Base-by-base conservation (phyloP, 164 flowering plant genomes). In the Hamamelis virginiana region DNA sequence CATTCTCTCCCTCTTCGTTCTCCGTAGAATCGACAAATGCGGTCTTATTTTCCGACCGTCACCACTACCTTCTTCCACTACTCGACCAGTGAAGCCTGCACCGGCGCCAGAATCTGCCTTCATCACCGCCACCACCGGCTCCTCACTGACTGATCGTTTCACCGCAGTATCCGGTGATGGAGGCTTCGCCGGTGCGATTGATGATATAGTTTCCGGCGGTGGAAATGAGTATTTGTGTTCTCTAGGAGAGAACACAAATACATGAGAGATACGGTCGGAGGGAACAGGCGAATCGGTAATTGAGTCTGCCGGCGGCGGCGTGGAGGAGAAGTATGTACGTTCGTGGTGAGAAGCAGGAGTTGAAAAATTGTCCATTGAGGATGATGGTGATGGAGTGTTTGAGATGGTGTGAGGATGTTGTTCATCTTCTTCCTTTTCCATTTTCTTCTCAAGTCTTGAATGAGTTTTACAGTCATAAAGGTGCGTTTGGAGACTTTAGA, bases 21-120 rank as follows among this genome's bases (percentile, higher is more conserved):
- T 69, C 70, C 59, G 73, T 71, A 41, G n/a, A 9, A 71, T 71
- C 51, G 82, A 69, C 45, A 62, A 38, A 8, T 79, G 47, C 64
- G 18, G 19, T 33, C 46, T 62, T 22, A 15, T 10, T 46, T 48
- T n/a, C 63, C 68, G 41, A 26, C 69, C 75, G 1, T 46, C 69
- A 21, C 62, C 62, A 4, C 10, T 64, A 13, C 19, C 62, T 19
- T 59, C 66, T 69, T 51, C 66, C 8, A 10, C 66, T 9, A 13
- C 51, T 13, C 48, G 15, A n/a, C 55, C 19, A 3, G 48, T 10
- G 50, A n/a, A 28, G 21, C 47, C 58, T 23, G 52, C 48, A 1
- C 28, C 16, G 19, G 59, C 13, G 53, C 48, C 26, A 41, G 26
- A 25, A 53, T 66, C 60, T 27, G 60, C 65, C 55, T 62, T 60